Percentiles rank a stretch among this genome's conserved stretches.
Evolutionary conservation across 176 grass and related monocot genomes (phyloP).

Genomic region (Puya raimondii): DNA sequence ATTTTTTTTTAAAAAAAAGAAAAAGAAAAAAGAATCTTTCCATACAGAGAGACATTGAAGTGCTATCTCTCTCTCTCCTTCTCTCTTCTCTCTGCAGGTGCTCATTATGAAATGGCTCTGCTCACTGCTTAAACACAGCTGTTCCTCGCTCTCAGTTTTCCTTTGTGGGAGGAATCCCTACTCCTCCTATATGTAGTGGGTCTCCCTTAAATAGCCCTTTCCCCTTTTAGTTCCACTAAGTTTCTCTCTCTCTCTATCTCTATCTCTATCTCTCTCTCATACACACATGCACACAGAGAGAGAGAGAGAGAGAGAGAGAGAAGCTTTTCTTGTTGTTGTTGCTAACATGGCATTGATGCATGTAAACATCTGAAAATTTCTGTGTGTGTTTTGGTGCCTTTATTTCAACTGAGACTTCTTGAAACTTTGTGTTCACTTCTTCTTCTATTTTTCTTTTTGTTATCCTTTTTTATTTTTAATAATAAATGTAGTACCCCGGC

Average conservation of each 20-base stretch:
- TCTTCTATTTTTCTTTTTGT: neutral
- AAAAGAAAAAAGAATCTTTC: too few species aligned
- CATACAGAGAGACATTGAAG: too few species aligned
- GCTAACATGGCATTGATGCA: neutral
- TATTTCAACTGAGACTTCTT: neutral
- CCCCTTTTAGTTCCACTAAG: neutral
- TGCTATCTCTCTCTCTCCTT: too few species aligned
- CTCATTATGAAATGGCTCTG: too few species aligned
- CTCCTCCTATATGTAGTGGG: neutral
- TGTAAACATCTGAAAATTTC: neutral
- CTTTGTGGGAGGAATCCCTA: neutral
- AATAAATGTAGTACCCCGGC: too few species aligned
- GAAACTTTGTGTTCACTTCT: constrained; percentile 3
- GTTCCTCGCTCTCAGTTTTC: neutral
- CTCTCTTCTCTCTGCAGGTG: too few species aligned
- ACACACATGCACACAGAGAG: neutral
- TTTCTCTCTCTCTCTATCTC: too few species aligned
- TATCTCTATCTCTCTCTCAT: neutral
- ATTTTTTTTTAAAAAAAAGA: too few species aligned
- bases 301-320: too few species aligned
- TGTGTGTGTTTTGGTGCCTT: constrained; percentile 2
- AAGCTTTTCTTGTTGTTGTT: neutral
- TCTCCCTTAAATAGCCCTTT: neutral
- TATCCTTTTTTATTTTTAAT: too few species aligned
- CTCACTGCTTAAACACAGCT: neutral